These are phyloP conservation scores for Ascochyta pisi DNA, from an alignment of 2,329 filamentous ascomycete genomes.

Conservation along the genomic window DNA sequence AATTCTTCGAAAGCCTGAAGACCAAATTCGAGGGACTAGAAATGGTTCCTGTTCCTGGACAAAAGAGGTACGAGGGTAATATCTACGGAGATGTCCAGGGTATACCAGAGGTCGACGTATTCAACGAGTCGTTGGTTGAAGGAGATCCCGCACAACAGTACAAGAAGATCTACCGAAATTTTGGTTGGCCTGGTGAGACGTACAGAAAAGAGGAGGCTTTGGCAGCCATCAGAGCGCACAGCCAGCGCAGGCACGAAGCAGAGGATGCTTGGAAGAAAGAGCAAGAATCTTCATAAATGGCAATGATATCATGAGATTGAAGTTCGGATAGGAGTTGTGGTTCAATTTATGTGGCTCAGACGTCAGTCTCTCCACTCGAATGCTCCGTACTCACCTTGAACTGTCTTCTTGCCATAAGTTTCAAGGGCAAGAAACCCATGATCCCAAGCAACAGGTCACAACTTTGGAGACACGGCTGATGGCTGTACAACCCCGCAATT, in stretches of 20 bases:
- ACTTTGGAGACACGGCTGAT: background rate
- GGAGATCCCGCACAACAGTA: background rate
- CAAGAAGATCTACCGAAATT: background rate
- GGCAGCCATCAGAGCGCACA: background rate
- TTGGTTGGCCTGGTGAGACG: background rate
- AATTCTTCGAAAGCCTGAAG: slow-evolving; percentile 4
- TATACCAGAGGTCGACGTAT: background rate
- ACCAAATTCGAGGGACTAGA: slow-evolving; percentile 3
- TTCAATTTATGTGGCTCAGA: background rate
- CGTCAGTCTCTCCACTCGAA: background rate
- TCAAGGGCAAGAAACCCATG: background rate
- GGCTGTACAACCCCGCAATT: background rate
- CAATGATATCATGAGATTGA: background rate
- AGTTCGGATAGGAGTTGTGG: background rate
- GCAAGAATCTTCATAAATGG: background rate
- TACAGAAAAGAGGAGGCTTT: slow-evolving; percentile 7
- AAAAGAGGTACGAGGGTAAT: background rate
- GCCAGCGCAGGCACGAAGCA: background rate
- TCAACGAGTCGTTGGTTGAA: background rate
- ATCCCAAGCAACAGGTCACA: background rate
- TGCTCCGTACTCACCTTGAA: background rate
- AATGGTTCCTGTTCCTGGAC: background rate
- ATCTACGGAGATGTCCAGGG: background rate
- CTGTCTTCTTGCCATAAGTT: background rate
- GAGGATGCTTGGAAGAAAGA: background rate